Conservation (phyloP, 2,329 filamentous ascomycete species). For the Ophiostoma piceae region DNA sequence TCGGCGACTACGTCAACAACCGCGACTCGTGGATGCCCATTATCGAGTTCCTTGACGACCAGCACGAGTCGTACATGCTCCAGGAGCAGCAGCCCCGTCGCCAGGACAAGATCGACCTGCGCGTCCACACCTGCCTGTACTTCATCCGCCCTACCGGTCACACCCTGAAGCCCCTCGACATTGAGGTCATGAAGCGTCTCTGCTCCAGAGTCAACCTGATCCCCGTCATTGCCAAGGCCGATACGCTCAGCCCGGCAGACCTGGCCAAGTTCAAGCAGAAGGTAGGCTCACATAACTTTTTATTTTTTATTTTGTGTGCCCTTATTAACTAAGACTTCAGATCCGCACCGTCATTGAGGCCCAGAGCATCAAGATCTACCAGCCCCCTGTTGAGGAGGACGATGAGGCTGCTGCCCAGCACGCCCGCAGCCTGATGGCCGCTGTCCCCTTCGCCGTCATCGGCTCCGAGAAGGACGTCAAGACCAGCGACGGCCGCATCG, state of each 20-base stretch:
- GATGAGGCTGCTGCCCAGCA: conserved; percentile 95
- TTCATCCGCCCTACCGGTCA: conserved; percentile 98
- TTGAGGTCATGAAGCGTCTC: conserved; percentile 99
- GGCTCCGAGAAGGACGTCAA: conserved; percentile 99
- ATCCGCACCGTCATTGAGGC: conserved; percentile 94
- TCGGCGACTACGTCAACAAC: conserved; percentile 99
- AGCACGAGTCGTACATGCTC: conserved; percentile 99
- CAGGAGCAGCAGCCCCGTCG: conserved; percentile 99
- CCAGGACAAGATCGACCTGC: conserved; percentile 97
- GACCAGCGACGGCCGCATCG: conserved; percentile 89
- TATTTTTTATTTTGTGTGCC: neutral
- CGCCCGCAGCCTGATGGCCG: conserved; percentile 86
- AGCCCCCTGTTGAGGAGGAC: conserved; percentile 95
- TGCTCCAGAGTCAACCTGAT: conserved; percentile 98
- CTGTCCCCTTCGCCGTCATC: conserved; percentile 98
- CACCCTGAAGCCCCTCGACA: conserved; percentile 96
- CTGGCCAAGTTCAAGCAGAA: conserved; percentile 91
- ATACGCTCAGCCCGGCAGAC: conserved; percentile 90
- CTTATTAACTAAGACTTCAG: conserved; percentile 43
- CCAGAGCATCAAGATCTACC: conserved; percentile 99
- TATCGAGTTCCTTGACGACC: conserved; percentile 99
- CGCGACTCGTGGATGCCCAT: conserved; percentile 99
- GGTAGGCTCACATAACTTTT: conserved; percentile 42
- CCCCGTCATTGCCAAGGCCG: conserved; percentile 96
- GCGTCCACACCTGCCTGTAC: conserved; percentile 97